Evolutionary conservation across 768 basidiomycete genomes (phyloP).

Genomic region (Phanerodontia chrysosporium): DNA sequence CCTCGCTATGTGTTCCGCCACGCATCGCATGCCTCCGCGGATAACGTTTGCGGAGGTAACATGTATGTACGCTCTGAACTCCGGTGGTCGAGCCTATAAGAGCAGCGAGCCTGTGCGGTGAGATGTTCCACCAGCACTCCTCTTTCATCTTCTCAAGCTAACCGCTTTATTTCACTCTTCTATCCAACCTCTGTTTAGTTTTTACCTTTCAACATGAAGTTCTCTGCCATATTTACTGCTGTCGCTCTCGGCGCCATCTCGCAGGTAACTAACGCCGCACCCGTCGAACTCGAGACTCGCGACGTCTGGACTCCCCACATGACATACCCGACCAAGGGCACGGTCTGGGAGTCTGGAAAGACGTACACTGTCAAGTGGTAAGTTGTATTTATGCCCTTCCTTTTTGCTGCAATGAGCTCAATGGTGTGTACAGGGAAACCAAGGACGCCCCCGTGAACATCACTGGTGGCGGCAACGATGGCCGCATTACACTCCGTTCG

Average conservation of each 20-base stretch:
- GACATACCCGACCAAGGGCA: constrained; percentile 32
- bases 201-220: constrained; percentile 9
- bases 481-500: constrained; percentile 1
- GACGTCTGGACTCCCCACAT: constrained; percentile 43
- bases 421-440: constrained; percentile 30
- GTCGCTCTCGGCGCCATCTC: constrained; percentile 17
- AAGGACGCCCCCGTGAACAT: constrained; percentile 36
- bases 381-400: not conserved
- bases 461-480: constrained; percentile 28
- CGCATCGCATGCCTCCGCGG: not conserved
- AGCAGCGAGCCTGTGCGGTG: too few species aligned
- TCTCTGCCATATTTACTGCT: constrained; percentile 16
- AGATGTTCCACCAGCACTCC: too few species aligned
- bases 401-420: too few species aligned
- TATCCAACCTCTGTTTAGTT: not conserved
- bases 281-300: constrained; percentile 16
- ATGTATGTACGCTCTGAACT: not conserved
- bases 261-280: constrained; percentile 14
- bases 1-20: too few species aligned
- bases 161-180: not conserved
- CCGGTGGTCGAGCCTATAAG: too few species aligned
- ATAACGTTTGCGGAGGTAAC: not conserved
- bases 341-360: constrained; percentile 40
- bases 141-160: too few species aligned
- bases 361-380: constrained; percentile 41